These are phyloP conservation scores for Mycena latifolia DNA, from an alignment of 768 basidiomycete species.

Conservation along the genomic window DNA sequence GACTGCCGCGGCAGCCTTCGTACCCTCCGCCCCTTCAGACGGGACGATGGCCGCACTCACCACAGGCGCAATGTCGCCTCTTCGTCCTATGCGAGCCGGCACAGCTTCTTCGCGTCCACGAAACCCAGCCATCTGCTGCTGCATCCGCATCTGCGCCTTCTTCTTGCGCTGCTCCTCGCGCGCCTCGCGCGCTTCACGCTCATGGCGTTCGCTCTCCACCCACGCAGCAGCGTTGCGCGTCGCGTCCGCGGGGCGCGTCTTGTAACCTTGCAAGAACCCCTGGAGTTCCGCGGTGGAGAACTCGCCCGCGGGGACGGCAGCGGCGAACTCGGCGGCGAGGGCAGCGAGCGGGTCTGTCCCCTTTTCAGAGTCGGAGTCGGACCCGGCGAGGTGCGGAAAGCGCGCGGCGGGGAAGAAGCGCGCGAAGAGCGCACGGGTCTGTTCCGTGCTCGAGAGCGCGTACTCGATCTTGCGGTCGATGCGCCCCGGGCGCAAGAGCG, in stretches of 20 bases:
- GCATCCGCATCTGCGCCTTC: constrained; percentile 13
- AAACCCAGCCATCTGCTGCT: constrained; percentile 12
- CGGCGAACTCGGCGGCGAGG: constrained; percentile 58
- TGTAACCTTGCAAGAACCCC: constrained; percentile 64
- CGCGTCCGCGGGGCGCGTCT: constrained; percentile 48
- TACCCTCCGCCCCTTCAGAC: too few species aligned
- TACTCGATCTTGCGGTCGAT: constrained; percentile 50
- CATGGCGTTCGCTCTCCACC: constrained; percentile 41
- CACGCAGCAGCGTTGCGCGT: too few species aligned
- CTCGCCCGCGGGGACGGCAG: constrained; percentile 56
- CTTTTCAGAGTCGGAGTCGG: too few species aligned
- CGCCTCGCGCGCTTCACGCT: constrained; percentile 47
- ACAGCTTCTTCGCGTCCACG: too few species aligned
- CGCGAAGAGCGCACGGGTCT: constrained; percentile 45
- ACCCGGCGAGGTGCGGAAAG: constrained; percentile 8
- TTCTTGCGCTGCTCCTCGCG: constrained; percentile 44
- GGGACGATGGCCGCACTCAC: too few species aligned
- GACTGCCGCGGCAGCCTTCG: too few species aligned
- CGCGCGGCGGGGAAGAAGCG: constrained; percentile 46
- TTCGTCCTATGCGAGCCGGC: too few species aligned
- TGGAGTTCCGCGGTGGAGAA: constrained; percentile 74
- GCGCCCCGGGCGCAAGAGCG: constrained; percentile 50
- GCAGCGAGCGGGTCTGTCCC: constrained; percentile 31
- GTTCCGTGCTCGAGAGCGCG: constrained; percentile 41
- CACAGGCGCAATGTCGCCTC: too few species aligned